These are phyloP conservation scores for Pseudogymnoascus verrucosus DNA, from an alignment of 2,329 filamentous ascomycete species.

Conservation along the genomic window DNA sequence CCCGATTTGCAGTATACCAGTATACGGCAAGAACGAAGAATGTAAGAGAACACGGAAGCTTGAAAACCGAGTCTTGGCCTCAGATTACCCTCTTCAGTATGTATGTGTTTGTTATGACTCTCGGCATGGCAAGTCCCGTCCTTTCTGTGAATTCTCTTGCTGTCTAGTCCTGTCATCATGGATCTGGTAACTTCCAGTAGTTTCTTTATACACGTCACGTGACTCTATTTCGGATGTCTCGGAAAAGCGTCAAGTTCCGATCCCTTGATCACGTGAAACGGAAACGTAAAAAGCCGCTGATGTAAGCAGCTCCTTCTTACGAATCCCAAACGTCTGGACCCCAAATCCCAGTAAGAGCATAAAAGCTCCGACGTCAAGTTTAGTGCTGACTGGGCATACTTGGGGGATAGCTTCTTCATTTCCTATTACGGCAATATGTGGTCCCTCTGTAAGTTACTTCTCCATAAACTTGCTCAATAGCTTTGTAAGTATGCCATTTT, in stretches of 20 bases:
- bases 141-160: not conserved
- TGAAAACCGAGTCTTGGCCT: not conserved
- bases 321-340: not conserved
- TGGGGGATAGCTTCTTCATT: conserved; percentile 2
- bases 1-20: not conserved
- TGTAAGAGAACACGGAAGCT: not conserved
- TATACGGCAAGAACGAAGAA: not conserved
- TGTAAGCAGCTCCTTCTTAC: not conserved
- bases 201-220: not conserved
- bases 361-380: not conserved
- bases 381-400: not conserved
- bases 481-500: not conserved
- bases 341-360: not conserved
- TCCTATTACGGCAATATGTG: not conserved
- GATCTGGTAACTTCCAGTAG: not conserved
- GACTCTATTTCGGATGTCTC: not conserved
- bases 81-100: not conserved
- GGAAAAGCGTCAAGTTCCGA: conserved; percentile 2
- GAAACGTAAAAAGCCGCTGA: not conserved
- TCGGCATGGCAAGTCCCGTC: not conserved
- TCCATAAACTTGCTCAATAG: not conserved
- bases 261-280: not conserved
- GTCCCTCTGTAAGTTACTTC: not conserved
- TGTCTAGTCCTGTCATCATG: not conserved
- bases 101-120: not conserved